These are phyloP conservation scores for Clitopilus passeckerianus DNA, from an alignment of 768 basidiomycete genomes.

Conservation along the genomic window DNA sequence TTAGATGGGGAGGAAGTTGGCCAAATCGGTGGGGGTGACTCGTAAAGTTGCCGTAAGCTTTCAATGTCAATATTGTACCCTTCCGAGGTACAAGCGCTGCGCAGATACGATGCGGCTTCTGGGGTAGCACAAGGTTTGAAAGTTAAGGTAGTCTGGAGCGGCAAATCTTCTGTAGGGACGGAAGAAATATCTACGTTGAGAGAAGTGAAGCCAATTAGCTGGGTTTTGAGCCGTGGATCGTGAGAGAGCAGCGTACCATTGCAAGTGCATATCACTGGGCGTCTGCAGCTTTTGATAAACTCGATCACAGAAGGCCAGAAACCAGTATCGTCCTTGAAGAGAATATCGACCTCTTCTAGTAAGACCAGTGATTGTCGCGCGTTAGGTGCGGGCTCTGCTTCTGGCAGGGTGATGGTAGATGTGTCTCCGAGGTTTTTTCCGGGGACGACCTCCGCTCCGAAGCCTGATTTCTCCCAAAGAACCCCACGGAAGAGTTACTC, in stretches of 20 bases:
- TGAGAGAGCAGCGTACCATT: constrained; percentile 59
- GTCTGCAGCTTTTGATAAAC: constrained; percentile 76
- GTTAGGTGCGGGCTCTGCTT: background rate
- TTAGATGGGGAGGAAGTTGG: constrained; percentile 20
- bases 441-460: background rate
- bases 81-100: constrained; percentile 54
- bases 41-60: constrained; percentile 41
- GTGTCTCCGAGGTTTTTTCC: background rate
- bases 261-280: constrained; percentile 93
- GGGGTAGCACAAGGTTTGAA: constrained; percentile 57
- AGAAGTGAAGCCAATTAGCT: constrained; percentile 4
- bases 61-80: constrained; percentile 41
- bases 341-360: constrained; percentile 92
- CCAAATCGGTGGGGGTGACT: constrained; percentile 25
- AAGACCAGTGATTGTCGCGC: constrained; percentile 85
- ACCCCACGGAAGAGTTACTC: background rate
- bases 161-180: constrained; percentile 70
- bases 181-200: constrained; percentile 54
- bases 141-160: constrained; percentile 64
- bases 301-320: constrained; percentile 83
- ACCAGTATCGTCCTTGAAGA: constrained; percentile 80
- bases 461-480: constrained; percentile 2
- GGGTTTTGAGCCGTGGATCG: background rate
- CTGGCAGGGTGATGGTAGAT: background rate
- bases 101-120: constrained; percentile 64